These are phyloP conservation scores for Limnomonas spitsbergensis DNA, from an alignment of 139 green algal species.

Conservation along the genomic window DNA sequence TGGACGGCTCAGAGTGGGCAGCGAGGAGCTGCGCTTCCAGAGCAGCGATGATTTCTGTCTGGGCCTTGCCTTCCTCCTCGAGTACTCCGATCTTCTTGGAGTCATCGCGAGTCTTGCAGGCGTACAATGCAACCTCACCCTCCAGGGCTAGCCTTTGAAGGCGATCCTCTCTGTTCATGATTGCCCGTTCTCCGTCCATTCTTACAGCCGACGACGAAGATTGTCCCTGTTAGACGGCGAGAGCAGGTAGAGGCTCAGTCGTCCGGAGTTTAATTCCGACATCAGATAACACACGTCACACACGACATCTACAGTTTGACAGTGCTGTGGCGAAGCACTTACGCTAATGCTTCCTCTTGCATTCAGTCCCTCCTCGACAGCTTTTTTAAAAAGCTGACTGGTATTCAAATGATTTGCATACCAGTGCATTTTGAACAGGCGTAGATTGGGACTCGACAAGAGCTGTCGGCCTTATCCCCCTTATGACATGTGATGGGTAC, in stretches of 20 bases:
- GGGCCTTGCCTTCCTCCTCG: background rate
- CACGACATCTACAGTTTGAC: no score
- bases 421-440: background rate
- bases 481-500: no score
- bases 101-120: background rate
- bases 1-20: background rate
- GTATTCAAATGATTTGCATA: background rate
- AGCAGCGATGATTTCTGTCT: background rate
- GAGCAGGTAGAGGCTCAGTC: no score
- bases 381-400: background rate
- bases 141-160: background rate
- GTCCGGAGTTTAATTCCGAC: no score
- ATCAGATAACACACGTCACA: no score
- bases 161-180: background rate
- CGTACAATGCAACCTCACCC: background rate
- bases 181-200: background rate
- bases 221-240: background rate
- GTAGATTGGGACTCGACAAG: no score
- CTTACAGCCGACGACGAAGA: background rate
- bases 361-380: background rate
- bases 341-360: no score
- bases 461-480: no score
- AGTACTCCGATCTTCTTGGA: background rate
- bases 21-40: background rate
- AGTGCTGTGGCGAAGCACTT: no score